Base-by-base conservation (phyloP, 139 green algal species). In the Auxenochlorella pyrenoidosa region DNA sequence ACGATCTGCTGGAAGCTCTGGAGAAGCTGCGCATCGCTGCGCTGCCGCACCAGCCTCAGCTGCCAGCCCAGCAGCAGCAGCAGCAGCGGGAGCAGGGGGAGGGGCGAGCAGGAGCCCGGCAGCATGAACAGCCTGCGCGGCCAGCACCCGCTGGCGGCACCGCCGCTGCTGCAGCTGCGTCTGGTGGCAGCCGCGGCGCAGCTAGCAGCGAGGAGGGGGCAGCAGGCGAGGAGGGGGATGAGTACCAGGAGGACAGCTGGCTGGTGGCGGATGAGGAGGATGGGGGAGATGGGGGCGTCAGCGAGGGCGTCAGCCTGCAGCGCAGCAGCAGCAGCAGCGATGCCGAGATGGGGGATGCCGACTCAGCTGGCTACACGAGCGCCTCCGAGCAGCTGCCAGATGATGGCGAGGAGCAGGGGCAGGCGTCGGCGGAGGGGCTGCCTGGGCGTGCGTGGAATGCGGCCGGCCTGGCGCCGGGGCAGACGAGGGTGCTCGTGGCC, bases 361-460 rank as follows among this genome's bases (percentile, higher is more conserved):
- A 65, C 0, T n/a, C 18, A 65, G 32, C 32, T 3, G 66, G n/a
- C 65, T 66, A 70, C 19, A 34, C 60, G 59, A 84, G 79, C 26
- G 58, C 58, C 5, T 58, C 58, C 60, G 79, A 84, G 63, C 41
- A 72, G 21, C 65, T 79, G 82, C 66, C 40, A 16, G 44, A 24
- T 28, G 38, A 18, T 6, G 34, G 3, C 63, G 40, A 47, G 40
- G 30, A 40, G 82, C 32, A 34, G 34, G 40, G 70, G 32, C 32
- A 70, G 66, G 22, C 22, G 44, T n/a, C 84, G 38, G 71, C 44
- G 75, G 60, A 40, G 47, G 54, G 60, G n/a, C n/a, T 75, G 36
- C 66, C 34, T 38, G 84, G 43, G 58, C 87, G 34, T 40, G 75
- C 73, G 47, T 90, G 68, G 82, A 89, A 89, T 54, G 73, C 76